phyloP scores from a whole-genome alignment of 148 eudicot species.

The Persicaria maculosa region DNA sequence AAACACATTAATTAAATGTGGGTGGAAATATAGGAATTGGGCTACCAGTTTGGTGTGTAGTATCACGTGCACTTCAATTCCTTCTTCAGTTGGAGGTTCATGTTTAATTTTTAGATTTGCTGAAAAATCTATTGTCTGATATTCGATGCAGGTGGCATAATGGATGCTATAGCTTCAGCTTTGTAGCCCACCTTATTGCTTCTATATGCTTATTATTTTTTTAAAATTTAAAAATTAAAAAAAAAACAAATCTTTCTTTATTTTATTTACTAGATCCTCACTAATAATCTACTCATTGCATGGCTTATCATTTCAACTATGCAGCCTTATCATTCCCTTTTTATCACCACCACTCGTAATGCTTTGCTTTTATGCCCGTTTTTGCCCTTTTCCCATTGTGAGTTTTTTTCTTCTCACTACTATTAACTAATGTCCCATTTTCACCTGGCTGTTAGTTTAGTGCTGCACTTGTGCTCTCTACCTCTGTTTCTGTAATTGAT shows the following conservation, averaged over 20 bases:
- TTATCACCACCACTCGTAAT: slow-evolving; percentile 7
- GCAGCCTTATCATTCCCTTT: slow-evolving; percentile 9
- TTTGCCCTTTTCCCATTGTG: neutral
- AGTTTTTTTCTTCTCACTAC: neutral
- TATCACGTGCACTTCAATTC: slow-evolving; percentile 3
- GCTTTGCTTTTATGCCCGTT: slow-evolving; percentile 4
- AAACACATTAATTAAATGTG: neutral
- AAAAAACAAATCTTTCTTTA: neutral
- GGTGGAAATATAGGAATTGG: neutral
- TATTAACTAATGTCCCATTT: neutral
- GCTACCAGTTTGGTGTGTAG: slow-evolving; percentile 2
- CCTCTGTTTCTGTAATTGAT: neutral
- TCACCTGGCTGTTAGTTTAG: neutral
- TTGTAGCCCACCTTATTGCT: neutral
- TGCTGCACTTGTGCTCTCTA: neutral
- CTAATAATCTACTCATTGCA: slow-evolving; percentile 17
- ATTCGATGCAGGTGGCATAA: neutral
- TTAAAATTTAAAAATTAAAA: too few species aligned
- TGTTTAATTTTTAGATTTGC: too few species aligned
- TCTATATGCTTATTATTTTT: neutral
- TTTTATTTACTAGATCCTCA: slow-evolving; percentile 4
- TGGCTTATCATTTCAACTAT: slow-evolving; percentile 9
- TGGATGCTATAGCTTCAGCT: neutral
- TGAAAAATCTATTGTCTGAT: too few species aligned
- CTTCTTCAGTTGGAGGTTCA: neutral